Evolutionary conservation across 805 yeast genomes (phyloP).

Genomic region (Ogataea haglerorum): DNA sequence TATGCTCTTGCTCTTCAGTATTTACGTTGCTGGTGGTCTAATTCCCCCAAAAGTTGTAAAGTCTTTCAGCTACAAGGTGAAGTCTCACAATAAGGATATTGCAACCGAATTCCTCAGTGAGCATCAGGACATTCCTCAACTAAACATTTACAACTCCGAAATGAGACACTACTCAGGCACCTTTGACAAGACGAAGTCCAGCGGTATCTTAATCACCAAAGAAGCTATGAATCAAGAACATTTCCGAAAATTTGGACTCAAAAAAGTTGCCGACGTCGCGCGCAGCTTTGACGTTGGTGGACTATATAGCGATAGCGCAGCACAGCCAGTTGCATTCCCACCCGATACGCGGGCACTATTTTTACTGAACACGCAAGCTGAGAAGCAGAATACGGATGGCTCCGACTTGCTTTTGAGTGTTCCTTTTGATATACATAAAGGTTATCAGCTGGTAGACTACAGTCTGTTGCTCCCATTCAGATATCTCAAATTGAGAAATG

Average conservation of each 20-base stretch:
- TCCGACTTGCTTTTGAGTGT: conserved; percentile 27
- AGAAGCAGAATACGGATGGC: not conserved
- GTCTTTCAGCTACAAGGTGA: conserved; percentile 3
- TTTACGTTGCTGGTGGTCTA: conserved; percentile 2
- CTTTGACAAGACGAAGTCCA: conserved; percentile 20
- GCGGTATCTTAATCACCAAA: conserved; percentile 23
- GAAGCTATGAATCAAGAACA: conserved; percentile 11
- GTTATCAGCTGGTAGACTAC: conserved; percentile 36
- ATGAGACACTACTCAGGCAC: conserved; percentile 7
- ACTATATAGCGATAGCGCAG: conserved; percentile 14
- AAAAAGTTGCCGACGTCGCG: conserved; percentile 8
- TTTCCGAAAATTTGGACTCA: conserved; percentile 18
- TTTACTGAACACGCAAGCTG: conserved; percentile 32
- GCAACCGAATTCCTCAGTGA: conserved; percentile 5
- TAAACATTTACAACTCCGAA: conserved; percentile 14
- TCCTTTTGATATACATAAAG: conserved; percentile 39
- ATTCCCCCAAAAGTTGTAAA: conserved; percentile 12
- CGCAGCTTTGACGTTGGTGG: conserved; percentile 13
- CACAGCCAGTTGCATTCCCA: conserved; percentile 31
- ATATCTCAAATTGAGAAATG: conserved; percentile 18
- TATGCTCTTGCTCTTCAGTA: not conserved
- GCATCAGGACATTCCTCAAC: conserved; percentile 5
- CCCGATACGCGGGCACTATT: conserved; percentile 35
- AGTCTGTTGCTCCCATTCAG: conserved; percentile 37
- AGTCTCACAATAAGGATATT: not conserved